Conservation (phyloP, 306 rosid species). For the Biancaea sappan region DNA sequence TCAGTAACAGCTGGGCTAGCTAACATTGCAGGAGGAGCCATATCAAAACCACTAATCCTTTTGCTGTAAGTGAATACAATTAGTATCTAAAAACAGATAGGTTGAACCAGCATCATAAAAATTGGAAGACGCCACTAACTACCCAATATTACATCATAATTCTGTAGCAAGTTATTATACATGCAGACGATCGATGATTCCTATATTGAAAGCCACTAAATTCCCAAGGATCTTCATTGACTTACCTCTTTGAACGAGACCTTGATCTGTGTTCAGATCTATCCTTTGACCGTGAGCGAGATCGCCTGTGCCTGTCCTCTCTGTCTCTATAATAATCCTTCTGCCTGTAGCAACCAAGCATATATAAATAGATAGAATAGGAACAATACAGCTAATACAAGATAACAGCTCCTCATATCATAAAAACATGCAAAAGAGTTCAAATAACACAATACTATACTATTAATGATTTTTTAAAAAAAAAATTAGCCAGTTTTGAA, state of each 20-base stretch:
- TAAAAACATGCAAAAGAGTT: background rate
- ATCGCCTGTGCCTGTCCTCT: constrained; percentile 52
- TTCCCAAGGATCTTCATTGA: background rate
- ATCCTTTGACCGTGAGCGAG: constrained; percentile 56
- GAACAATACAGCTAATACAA: background rate
- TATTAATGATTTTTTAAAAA: too few relatives aligned
- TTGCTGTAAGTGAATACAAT: constrained; percentile 53
- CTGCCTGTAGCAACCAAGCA: constrained; percentile 37
- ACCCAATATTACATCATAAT: background rate
- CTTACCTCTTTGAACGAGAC: constrained; percentile 24
- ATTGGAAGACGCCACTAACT: background rate
- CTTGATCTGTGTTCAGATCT: constrained; percentile 58
- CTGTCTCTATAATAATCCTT: constrained; percentile 54
- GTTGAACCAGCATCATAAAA: background rate
- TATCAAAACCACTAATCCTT: constrained; percentile 74
- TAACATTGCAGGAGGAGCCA: constrained; percentile 68
- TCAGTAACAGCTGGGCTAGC: constrained; percentile 42
- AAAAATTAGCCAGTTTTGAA: background rate
- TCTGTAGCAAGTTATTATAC: background rate
- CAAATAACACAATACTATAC: background rate
- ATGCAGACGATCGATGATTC: background rate
- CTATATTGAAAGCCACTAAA: background rate
- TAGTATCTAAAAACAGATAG: constrained; percentile 24
- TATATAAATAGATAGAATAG: background rate
- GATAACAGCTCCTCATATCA: background rate